Conservation (phyloP, 257 asterid species). For the Solanum pinnatisectum region DNA sequence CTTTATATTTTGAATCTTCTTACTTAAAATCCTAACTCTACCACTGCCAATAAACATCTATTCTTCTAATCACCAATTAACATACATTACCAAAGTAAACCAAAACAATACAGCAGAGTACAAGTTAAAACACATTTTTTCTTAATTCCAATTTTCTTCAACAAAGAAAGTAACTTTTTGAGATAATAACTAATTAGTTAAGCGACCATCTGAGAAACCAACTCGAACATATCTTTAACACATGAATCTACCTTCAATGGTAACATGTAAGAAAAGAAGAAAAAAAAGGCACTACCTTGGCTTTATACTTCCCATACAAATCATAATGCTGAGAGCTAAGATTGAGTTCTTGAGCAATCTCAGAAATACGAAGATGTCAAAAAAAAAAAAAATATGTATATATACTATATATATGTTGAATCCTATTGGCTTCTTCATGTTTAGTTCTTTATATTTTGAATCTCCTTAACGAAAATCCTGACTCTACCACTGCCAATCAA, state of each 20-base stretch:
- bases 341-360: neutral
- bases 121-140: no score
- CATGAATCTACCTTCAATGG: neutral
- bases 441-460: neutral
- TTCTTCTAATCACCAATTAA: neutral
- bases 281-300: neutral
- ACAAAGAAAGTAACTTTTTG: neutral
- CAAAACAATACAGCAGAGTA: neutral
- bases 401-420: neutral
- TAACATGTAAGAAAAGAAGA: no score
- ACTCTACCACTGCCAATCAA: neutral
- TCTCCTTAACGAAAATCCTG: neutral
- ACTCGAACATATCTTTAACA: neutral
- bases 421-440: neutral
- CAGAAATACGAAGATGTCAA: neutral
- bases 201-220: neutral
- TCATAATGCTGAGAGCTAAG: neutral
- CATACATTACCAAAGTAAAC: neutral
- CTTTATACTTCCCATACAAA: neutral
- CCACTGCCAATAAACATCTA: neutral
- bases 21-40: neutral
- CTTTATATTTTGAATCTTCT: neutral
- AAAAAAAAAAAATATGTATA: no score
- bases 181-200: neutral
- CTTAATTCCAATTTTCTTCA: neutral